Evolutionary conservation across 805 yeast genomes (phyloP).

Genomic region (Metschnikowia anglica): DNA sequence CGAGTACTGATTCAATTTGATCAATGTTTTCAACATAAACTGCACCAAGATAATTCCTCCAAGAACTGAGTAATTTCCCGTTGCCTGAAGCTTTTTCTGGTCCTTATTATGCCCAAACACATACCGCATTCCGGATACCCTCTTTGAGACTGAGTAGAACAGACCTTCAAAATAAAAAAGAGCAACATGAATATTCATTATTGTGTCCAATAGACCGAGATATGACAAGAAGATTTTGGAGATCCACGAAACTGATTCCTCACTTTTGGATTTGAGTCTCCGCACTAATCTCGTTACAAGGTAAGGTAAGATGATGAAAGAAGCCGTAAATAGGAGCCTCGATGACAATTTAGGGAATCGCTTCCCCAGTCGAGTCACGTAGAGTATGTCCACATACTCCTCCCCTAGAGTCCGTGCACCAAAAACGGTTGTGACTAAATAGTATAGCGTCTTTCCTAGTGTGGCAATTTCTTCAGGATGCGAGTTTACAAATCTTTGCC

Average conservation of each 20-base stretch:
- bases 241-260: constrained; percentile 21
- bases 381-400: constrained; percentile 82
- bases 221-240: constrained; percentile 37
- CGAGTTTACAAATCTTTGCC: constrained; percentile 63
- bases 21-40: constrained; percentile 43
- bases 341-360: constrained; percentile 45
- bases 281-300: constrained; percentile 35
- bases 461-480: constrained; percentile 62
- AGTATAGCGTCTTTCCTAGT: constrained; percentile 58
- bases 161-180: constrained; percentile 79
- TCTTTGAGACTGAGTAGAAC: constrained; percentile 73
- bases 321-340: constrained; percentile 56
- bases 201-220: constrained; percentile 47
- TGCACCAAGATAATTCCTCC: constrained; percentile 64
- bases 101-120: constrained; percentile 65
- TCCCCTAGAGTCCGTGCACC: constrained; percentile 89
- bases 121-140: constrained; percentile 79
- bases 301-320: constrained; percentile 66
- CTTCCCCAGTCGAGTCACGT: constrained; percentile 55
- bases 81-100: constrained; percentile 35
- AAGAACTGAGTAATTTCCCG: constrained; percentile 71
- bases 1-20: constrained; percentile 29
- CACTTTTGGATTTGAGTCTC: constrained; percentile 22
- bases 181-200: constrained; percentile 73
- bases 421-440: constrained; percentile 69